Evolutionary conservation across 352 stramenopile genomes (phyloP).

Genomic region (Pythium rhizo-oryzae): DNA sequence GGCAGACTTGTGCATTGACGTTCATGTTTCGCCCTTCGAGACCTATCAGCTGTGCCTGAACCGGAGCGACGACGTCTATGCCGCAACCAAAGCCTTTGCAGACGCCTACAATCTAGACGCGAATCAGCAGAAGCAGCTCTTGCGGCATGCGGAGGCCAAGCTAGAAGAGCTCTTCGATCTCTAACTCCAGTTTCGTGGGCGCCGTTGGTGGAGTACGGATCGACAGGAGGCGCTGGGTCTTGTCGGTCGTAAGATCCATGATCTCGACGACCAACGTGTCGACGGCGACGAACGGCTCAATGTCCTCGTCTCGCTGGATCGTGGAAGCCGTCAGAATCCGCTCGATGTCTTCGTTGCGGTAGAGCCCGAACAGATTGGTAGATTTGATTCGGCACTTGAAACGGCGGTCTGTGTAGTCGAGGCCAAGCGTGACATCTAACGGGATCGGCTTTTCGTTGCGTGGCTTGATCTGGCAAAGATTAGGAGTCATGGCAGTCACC

Average conservation of each 20-base stretch:
- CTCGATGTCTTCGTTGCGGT: slow-evolving; percentile 66
- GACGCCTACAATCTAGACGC: slow-evolving; percentile 31
- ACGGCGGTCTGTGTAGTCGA: slow-evolving; percentile 50
- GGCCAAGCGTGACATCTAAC: slow-evolving; percentile 63
- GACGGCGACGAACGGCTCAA: slow-evolving; percentile 57
- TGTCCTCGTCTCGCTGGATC: slow-evolving; percentile 13
- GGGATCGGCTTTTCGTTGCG: slow-evolving; percentile 43
- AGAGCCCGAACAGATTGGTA: slow-evolving; percentile 65
- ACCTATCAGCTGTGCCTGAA: slow-evolving; percentile 44
- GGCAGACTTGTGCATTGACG: slow-evolving; percentile 29
- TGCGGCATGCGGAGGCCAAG: slow-evolving; percentile 32
- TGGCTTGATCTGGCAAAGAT: slow-evolving; percentile 55
- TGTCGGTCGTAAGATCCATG: slow-evolving; percentile 66
- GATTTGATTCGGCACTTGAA: slow-evolving; percentile 80
- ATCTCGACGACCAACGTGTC: slow-evolving; percentile 75
- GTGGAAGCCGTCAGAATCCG: slow-evolving; percentile 33
- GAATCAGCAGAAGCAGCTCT: slow-evolving; percentile 35
- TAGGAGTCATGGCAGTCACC: slow-evolving; percentile 1
- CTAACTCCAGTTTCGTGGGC: slow-evolving; percentile 52
- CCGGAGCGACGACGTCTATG: slow-evolving; percentile 32
- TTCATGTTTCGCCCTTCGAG: slow-evolving; percentile 41
- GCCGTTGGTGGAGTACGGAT: slow-evolving; percentile 43
- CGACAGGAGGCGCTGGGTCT: slow-evolving; percentile 52
- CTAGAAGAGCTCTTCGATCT: slow-evolving; percentile 75
- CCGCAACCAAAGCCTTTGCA: slow-evolving; percentile 37